These are phyloP conservation scores for Phialophora verrucosa DNA, from an alignment of 2,329 filamentous ascomycete species.

Conservation along the genomic window DNA sequence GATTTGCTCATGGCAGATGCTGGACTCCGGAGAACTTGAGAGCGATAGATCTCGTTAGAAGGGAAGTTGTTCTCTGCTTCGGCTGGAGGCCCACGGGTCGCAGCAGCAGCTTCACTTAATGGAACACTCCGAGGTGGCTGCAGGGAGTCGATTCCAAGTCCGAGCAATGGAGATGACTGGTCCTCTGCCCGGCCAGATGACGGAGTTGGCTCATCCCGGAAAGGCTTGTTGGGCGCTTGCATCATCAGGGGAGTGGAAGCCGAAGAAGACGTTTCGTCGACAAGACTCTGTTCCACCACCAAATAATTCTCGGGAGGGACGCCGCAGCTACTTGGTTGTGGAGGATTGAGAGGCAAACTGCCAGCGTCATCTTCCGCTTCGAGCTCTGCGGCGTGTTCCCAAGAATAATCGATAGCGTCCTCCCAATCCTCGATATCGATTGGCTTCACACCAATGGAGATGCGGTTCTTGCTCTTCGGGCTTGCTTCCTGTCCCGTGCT, in stretches of 20 bases:
- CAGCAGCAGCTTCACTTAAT: slow-evolving; percentile 3
- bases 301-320: slow-evolving; percentile 24
- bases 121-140: slow-evolving; percentile 17
- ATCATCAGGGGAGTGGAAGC: slow-evolving; percentile 38
- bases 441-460: slow-evolving; percentile 32
- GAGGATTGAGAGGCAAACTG: slow-evolving; percentile 1
- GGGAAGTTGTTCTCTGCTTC: slow-evolving; percentile 8
- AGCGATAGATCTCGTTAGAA: slow-evolving; percentile 15
- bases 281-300: slow-evolving; percentile 25
- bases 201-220: slow-evolving; percentile 3
- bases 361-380: slow-evolving; percentile 18
- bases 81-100: neutral
- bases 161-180: slow-evolving; percentile 31
- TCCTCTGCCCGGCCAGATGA: slow-evolving; percentile 2
- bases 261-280: slow-evolving; percentile 30
- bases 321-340: slow-evolving; percentile 5
- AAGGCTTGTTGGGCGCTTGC: slow-evolving; percentile 20
- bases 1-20: slow-evolving; percentile 61
- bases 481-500: neutral
- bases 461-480: slow-evolving; percentile 19
- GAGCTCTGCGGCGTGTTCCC: slow-evolving; percentile 37
- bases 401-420: slow-evolving; percentile 39
- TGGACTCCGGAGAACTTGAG: slow-evolving; percentile 50
- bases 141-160: slow-evolving; percentile 30
- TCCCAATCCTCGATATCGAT: slow-evolving; percentile 38